Evolutionary conservation across 1,139 yeast genomes (phyloP).

Genomic region (Geotrichum australiense): DNA sequence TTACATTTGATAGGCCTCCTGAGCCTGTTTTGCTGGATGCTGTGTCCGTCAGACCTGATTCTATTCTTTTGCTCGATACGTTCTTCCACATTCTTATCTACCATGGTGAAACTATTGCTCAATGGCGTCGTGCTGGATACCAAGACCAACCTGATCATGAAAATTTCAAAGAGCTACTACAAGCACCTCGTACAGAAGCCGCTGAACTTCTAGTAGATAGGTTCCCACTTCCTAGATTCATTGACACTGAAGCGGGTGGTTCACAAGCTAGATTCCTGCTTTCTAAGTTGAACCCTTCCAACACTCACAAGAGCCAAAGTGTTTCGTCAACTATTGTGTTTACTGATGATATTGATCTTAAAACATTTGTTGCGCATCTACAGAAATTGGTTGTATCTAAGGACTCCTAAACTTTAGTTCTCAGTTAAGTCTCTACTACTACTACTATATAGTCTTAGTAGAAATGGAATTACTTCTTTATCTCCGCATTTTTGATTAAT

Average conservation of each 20-base stretch:
- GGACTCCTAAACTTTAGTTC: constrained; percentile 7
- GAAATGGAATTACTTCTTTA: too few species aligned
- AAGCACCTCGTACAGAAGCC: constrained; percentile 62
- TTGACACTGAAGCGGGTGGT: constrained; percentile 71
- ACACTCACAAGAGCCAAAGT: constrained; percentile 44
- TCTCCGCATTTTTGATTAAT: too few species aligned
- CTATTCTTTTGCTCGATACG: constrained; percentile 61
- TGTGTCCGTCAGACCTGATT: constrained; percentile 52
- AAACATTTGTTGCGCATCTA: constrained; percentile 53
- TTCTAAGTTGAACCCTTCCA: constrained; percentile 69
- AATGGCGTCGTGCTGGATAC: constrained; percentile 63
- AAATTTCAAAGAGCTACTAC: constrained; percentile 53
- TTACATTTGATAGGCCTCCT: constrained; percentile 50
- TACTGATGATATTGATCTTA: constrained; percentile 67
- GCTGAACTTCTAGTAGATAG: constrained; percentile 59
- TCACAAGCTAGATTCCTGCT: constrained; percentile 71
- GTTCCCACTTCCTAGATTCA: constrained; percentile 66
- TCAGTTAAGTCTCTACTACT: too few species aligned
- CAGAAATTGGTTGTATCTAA: constrained; percentile 33
- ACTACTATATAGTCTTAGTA: too few species aligned
- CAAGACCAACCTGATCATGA: constrained; percentile 60
- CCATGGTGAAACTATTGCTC: constrained; percentile 63
- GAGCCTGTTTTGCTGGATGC: constrained; percentile 70
- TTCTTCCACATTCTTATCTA: constrained; percentile 66
- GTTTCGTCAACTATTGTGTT: constrained; percentile 39